Evolutionary conservation across 768 basidiomycete species (phyloP).

Genomic region (Trametes villosa): DNA sequence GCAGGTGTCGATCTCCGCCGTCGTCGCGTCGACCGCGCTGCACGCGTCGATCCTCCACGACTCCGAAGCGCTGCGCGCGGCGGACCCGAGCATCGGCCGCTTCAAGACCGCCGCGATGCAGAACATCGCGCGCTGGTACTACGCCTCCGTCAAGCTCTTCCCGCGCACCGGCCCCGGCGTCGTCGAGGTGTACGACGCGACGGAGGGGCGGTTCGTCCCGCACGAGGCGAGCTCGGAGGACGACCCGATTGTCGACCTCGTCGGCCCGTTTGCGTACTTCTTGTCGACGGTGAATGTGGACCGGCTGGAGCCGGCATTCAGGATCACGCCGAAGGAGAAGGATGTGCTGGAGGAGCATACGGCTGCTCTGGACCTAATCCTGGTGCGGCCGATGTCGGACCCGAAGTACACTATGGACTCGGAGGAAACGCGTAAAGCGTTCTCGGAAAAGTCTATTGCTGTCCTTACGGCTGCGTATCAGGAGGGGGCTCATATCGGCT

Average conservation of each 20-base stretch:
- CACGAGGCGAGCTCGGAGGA: conserved; percentile 37
- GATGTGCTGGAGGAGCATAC: conserved; percentile 40
- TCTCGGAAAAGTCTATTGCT: conserved; percentile 55
- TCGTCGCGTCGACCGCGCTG: conserved; percentile 85
- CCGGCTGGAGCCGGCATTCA: conserved; percentile 82
- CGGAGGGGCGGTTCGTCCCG: conserved; percentile 49
- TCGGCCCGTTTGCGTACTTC: conserved; percentile 88
- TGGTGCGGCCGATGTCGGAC: conserved; percentile 74
- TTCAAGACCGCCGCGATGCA: conserved; percentile 85
- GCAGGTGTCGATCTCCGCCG: conserved; percentile 55
- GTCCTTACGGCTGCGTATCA: conserved; percentile 75
- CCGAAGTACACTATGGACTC: conserved; percentile 49
- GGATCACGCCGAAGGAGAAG: conserved; percentile 68
- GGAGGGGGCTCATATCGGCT: conserved; percentile 69
- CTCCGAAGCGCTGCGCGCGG: conserved; percentile 73
- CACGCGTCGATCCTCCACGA: conserved; percentile 86
- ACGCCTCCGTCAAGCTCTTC: conserved; percentile 58
- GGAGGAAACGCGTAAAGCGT: conserved; percentile 48
- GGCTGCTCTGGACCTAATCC: conserved; percentile 69
- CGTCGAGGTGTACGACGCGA: conserved; percentile 67
- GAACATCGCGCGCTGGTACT: conserved; percentile 77
- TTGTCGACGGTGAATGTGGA: conserved; percentile 82
- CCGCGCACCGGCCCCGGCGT: conserved; percentile 44
- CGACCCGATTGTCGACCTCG: conserved; percentile 48
- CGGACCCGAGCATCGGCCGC: conserved; percentile 77